phyloP scores from a whole-genome alignment of 2,329 filamentous ascomycete genomes.

The Penicillium concentricum region DNA sequence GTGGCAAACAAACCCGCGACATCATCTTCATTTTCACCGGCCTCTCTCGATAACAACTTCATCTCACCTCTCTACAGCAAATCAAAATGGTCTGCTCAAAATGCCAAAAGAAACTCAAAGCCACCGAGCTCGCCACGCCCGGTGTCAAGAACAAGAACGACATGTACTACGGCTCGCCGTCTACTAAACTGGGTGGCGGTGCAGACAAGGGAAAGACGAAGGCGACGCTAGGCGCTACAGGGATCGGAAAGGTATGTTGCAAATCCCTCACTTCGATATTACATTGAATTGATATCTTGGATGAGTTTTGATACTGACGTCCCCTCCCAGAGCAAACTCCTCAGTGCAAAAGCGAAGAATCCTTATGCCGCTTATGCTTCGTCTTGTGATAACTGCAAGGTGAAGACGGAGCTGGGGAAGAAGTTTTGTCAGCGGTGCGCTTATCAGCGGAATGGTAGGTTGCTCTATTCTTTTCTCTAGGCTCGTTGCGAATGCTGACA shows the following conservation, averaged over 20 bases:
- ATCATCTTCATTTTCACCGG: constrained; percentile 10
- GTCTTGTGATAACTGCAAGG: constrained; percentile 61
- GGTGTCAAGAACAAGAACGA: constrained; percentile 67
- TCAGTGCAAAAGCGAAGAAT: constrained; percentile 65
- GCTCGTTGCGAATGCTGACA: constrained; percentile 8
- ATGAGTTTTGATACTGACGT: not conserved
- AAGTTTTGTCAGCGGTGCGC: constrained; percentile 63
- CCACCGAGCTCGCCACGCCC: constrained; percentile 62
- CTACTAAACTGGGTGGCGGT: constrained; percentile 37
- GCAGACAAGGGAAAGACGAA: constrained; percentile 35
- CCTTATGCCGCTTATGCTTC: constrained; percentile 65
- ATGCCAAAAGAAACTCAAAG: constrained; percentile 61
- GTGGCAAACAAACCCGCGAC: constrained; percentile 14
- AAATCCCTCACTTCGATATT: not conserved
- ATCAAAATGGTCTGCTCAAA: constrained; percentile 61
- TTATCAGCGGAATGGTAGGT: constrained; percentile 60
- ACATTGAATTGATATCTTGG: not conserved
- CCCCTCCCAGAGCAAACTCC: constrained; percentile 58
- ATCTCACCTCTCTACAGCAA: not conserved
- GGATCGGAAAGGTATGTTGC: constrained; percentile 57
- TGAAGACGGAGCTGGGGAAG: constrained; percentile 61
- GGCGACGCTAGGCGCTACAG: constrained; percentile 56
- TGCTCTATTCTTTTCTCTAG: not conserved
- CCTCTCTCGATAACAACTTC: not conserved
- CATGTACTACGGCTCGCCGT: constrained; percentile 63